Evolutionary conservation across 1,284 basidiomycete genomes (phyloP).

Genomic region (Ustilago crameri): DNA sequence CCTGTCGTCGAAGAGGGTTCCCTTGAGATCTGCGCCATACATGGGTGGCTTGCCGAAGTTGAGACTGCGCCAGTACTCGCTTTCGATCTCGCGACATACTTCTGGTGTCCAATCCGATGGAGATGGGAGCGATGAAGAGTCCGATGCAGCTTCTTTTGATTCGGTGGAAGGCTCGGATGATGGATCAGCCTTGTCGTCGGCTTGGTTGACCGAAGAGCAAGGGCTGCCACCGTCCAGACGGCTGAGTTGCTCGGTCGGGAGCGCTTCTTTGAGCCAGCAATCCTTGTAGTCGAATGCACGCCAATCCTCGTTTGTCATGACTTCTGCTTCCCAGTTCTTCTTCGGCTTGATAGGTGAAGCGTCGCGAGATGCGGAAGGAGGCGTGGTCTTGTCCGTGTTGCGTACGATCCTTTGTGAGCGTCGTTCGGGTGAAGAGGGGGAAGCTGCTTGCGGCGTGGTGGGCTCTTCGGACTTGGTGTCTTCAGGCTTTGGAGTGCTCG

Average conservation of each 20-base stretch:
- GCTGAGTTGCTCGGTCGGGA: conserved; percentile 34
- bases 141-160: neutral
- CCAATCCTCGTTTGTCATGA: conserved; percentile 60
- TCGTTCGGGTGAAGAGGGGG: conserved; percentile 20
- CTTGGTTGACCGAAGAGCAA: neutral
- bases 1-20: conserved; percentile 85
- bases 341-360: conserved; percentile 42
- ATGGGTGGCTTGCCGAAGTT: conserved; percentile 86
- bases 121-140: conserved; percentile 10
- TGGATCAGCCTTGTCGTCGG: conserved; percentile 1
- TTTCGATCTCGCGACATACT: conserved; percentile 84
- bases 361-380: conserved; percentile 27
- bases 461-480: conserved; percentile 11
- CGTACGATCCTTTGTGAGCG: conserved; percentile 23
- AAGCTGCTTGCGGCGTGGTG: conserved; percentile 9
- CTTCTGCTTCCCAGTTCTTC: conserved; percentile 53
- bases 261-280: conserved; percentile 61
- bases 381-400: conserved; percentile 1
- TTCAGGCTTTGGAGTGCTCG: conserved; percentile 10
- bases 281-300: conserved; percentile 57
- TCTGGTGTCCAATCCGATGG: conserved; percentile 53
- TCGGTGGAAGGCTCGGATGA: conserved; percentile 1
- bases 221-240: neutral
- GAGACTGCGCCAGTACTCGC: conserved; percentile 90
- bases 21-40: conserved; percentile 95